Evolutionary conservation across 106 monocot genomes (phyloP), one percentile per base, ranked within the genome.

Genomic region (Dendrobium chrysotoxum): DNA sequence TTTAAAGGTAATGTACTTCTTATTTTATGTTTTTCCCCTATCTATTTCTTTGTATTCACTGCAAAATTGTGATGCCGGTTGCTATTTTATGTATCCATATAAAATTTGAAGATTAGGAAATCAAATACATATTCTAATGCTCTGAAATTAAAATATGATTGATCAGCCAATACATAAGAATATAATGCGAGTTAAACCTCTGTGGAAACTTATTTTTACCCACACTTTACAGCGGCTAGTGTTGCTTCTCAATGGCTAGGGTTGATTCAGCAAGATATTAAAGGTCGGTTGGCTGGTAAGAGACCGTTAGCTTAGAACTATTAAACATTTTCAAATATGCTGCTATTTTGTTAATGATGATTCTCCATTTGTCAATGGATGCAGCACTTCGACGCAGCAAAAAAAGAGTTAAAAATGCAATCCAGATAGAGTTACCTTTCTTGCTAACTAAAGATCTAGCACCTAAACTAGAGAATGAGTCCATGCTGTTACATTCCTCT

Each of bases 201-300:
- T 70, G 70, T 31, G 70, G 31, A 31, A 13, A 35, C 31, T 35
- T 65, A 25, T 11, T 81, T 73, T 50, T 40, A 35, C 18, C 73
- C 79, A 53, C 39, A 66, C 68, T 76, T 78, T 75, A 23, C 79
- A 95, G 95, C 87, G 76, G 92, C 95, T 54, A 82, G 71, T 77
- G 89, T 93, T 53, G 95, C 95, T 73, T 91, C 83, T 83, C 91
- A 91, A 71, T 95, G 95, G 95, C 79, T 95, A 88, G 88, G 91
- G 31, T 85, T 95, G 40, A 86, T 95, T 70, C 89, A 89, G 82
- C 88, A 84, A 46, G 93, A 95, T 80, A 89, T 93, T 17, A 91
- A 85, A 84, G 91, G 95, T 17, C 85, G 95, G 28, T 83, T 95
- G 75, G 86, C 91, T 77, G 95, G 95, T 95, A 85, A 80, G 30